Conservation (phyloP, 208 protist species). For the Leishmania arabica region DNA sequence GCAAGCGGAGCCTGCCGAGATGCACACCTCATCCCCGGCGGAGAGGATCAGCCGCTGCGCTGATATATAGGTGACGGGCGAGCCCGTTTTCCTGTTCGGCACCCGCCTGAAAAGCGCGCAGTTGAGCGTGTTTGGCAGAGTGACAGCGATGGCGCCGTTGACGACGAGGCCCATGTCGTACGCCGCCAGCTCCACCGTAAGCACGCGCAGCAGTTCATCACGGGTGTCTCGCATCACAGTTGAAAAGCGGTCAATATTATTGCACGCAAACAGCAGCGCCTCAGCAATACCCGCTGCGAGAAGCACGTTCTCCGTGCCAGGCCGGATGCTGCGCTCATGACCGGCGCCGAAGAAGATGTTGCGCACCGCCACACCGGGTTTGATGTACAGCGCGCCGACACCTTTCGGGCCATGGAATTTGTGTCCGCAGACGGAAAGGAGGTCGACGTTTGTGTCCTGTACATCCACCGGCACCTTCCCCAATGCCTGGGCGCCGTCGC, state of each 20-base stretch:
- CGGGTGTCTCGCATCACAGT: conserved; percentile 58
- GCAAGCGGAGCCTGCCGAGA: conserved; percentile 87
- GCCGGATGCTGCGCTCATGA: conserved; percentile 80
- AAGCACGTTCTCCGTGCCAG: conserved; percentile 90
- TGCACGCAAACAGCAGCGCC: conserved; percentile 59
- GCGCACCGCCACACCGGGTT: conserved; percentile 45
- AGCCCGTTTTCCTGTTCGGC: conserved; percentile 27
- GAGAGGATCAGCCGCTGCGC: conserved; percentile 62
- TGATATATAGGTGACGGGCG: conserved; percentile 67
- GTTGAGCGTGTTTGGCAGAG: conserved; percentile 89
- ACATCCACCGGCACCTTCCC: conserved; percentile 98
- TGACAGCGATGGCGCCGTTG: conserved; percentile 57
- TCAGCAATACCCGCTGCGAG: conserved; percentile 72
- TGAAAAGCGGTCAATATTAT: conserved; percentile 35
- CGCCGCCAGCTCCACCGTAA: conserved; percentile 53
- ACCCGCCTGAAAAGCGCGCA: conserved; percentile 67
- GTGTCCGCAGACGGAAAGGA: conserved; percentile 97
- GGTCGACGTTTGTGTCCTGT: conserved; percentile 89
- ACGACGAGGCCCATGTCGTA: conserved; percentile 68
- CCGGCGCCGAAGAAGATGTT: conserved; percentile 82
- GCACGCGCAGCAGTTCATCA: conserved; percentile 58
- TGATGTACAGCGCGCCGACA: conserved; percentile 77
- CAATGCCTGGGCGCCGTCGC: conserved; percentile 95
- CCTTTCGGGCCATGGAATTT: conserved; percentile 98
- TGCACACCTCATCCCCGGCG: conserved; percentile 73